phyloP scores from a whole-genome alignment of 495 filamentous ascomycete genomes.

The Lepidopterella palustris region DNA sequence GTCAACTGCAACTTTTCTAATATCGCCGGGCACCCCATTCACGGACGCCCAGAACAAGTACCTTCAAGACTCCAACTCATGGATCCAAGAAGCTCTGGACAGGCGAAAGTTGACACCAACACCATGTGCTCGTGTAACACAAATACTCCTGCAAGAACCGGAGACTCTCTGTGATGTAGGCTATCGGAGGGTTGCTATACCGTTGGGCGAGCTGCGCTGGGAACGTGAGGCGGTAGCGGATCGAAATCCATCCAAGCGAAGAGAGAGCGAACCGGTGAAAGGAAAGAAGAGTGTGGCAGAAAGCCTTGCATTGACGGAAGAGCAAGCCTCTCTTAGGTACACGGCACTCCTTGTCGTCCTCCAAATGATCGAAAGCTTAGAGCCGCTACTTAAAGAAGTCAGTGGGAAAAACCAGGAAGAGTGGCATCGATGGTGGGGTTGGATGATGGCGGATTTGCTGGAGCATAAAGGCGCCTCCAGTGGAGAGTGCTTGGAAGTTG shows the following conservation, averaged over 20 bases:
- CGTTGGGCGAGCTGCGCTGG: constrained; percentile 81
- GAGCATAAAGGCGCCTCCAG: constrained; percentile 69
- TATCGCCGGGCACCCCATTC: constrained; percentile 78
- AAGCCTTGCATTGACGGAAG: constrained; percentile 50
- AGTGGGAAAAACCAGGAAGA: constrained; percentile 84
- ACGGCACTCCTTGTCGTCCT: constrained; percentile 77
- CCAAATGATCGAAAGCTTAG: constrained; percentile 80
- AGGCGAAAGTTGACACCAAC: constrained; percentile 60
- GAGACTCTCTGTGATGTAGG: constrained; percentile 65
- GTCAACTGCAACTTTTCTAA: constrained; percentile 68
- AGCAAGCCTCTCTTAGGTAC: constrained; percentile 67
- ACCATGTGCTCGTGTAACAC: constrained; percentile 72
- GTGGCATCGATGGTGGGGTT: constrained; percentile 85
- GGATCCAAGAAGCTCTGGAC: constrained; percentile 72
- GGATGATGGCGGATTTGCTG: constrained; percentile 78
- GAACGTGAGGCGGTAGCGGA: constrained; percentile 64
- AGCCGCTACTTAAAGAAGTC: constrained; percentile 72
- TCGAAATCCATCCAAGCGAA: constrained; percentile 14
- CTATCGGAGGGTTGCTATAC: constrained; percentile 72
- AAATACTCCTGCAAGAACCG: constrained; percentile 73
- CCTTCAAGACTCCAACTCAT: constrained; percentile 75
- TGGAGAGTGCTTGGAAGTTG: constrained; percentile 88
- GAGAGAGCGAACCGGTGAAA: constrained; percentile 27
- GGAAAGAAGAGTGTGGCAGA: constrained; percentile 31
- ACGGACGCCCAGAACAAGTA: constrained; percentile 69